Base-by-base conservation (phyloP, 2,329 filamentous ascomycete genomes). In the Alternaria ventricosa region DNA sequence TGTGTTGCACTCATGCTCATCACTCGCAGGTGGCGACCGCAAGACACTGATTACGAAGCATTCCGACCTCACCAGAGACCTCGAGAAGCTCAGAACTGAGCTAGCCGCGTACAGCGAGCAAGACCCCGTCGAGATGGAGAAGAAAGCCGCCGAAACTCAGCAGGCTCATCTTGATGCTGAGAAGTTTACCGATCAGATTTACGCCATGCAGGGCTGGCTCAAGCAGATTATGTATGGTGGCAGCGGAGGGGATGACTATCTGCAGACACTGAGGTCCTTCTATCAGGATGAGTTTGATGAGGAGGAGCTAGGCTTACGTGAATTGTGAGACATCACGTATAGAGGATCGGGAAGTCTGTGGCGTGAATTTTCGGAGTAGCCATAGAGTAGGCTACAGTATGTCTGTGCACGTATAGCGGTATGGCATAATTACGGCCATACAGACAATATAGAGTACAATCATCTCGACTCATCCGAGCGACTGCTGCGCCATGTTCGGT, bases 231-330 rank as follows among this genome's bases (percentile, higher is more conserved):
- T 68, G 11, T 64, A 64, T 18, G 74, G 74, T 3, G 84, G 86
- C 70, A 53, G 49, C 7, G 28, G 49, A 41, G 49, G 30, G 18
- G 75, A 79, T 45, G 84, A 84, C 6, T 67, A 87, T 20, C 69
- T 79, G n/a, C 68, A 65, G 4, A 73, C 87, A 15, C 80, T 82
- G 70, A 80, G 77, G 57, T 78, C 81, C 47, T 82, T 81, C 53
- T 89, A 88, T 67, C 85, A 83, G 9, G 82, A 83, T 22, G 85
- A 88, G 69, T 87, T 83, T 70, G 84, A 83, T 57, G 77, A 84
- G 59, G 86, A 89, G 59, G 85, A 84, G 43, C 82, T 83, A 50
- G 83, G 84, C 8, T 76, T 88, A 65, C 78, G 78, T 25, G 85
- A 80, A 68, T 66, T 79, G n/a, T 45, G n/a, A n/a, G n/a, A n/a